Base-by-base conservation (phyloP, 129 eudicot genomes). In the Arctium minus region DNA sequence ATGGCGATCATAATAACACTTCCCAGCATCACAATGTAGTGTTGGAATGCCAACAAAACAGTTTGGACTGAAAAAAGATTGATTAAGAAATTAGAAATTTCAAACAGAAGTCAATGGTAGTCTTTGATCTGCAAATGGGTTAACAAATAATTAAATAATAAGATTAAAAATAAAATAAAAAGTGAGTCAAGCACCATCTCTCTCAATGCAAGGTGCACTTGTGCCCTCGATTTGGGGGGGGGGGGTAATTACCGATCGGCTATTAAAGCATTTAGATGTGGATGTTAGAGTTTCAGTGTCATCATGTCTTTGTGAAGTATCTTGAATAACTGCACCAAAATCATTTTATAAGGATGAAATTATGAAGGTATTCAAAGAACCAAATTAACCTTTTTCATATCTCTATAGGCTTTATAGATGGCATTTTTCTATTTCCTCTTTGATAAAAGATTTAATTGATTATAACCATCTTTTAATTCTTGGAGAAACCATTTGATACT, bases 11-110 rank as follows among this genome's bases (percentile, higher is more conserved):
- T 85, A 40, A 96, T 92, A 46, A 90, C 88, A 22, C 95, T 88
- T 65, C 99, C 99, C 53, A 96, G 91, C 99, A 96, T 88, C 67
- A 96, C 99, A 81, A 96, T 96, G 78, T 93, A 96, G 86, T 96
- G 99, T 78, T 96, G 99, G 82, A 96, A 96, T 79, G 79, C 98
- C 76, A 96, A 85, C 42, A 96, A 10, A 64, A 76, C 87, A 79
- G 97, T 90, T 88, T 91, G 97, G 5, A 79, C 99, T 96, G 94
- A 31, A 40, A 75, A 18, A 74, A 68, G 11, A 29, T 37, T 75
- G 38, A 50, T 37, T 42, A 70, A 78, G 33, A 78, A 72, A 40
- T 39, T 22, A 77, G 60, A 48, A 42, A 35, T 70, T 62, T 22
- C 42, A 76, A 76, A 76, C 22, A 68, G 22, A 40, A 32, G 74